Percentiles rank a stretch among this genome's conserved stretches.
phyloP scores from a whole-genome alignment of 2,329 filamentous ascomycete genomes.

The Fusarium concolor region DNA sequence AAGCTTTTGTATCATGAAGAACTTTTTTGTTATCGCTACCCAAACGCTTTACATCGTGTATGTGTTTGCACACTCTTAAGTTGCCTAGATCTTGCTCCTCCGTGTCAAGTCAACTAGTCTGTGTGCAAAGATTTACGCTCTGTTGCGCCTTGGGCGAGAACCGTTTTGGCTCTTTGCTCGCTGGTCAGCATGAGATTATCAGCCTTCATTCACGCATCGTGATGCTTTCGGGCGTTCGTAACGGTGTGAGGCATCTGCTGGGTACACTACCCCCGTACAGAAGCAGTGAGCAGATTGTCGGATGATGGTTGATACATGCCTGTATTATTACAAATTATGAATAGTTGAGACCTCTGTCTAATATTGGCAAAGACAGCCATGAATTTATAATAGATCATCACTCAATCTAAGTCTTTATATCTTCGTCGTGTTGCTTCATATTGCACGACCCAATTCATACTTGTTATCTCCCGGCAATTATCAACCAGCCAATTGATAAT shows the following conservation, averaged over 20 bases:
- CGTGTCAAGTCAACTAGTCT: constrained; percentile 96
- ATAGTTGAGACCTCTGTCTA: not conserved
- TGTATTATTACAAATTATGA: not conserved
- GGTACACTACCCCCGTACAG: constrained; percentile 52
- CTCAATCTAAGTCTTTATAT: too few species aligned
- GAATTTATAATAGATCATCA: too few species aligned
- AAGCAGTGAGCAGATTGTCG: constrained; percentile 45
- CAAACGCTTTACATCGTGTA: constrained; percentile 2
- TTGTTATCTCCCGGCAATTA: too few species aligned
- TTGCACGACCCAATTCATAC: too few species aligned
- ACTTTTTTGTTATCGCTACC: not conserved
- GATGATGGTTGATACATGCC: constrained; percentile 49
- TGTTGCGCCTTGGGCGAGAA: constrained; percentile 55
- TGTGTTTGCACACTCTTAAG: constrained; percentile 90
- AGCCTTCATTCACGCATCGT: constrained; percentile 39
- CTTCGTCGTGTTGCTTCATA: too few species aligned
- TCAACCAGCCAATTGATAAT: not conserved
- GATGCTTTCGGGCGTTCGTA: constrained; percentile 47
- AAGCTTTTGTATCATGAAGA: not conserved
- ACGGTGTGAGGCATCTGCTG: constrained; percentile 51
- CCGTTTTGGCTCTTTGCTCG: constrained; percentile 63
- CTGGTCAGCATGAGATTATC: constrained; percentile 50
- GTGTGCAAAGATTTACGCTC: constrained; percentile 83
- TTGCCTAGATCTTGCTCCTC: constrained; percentile 82
- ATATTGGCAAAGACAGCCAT: too few species aligned